Evolutionary conservation across 1,139 yeast genomes (phyloP), one percentile per base, ranked within the genome.

Genomic region (Saccharomycopsis hybrid): DNA sequence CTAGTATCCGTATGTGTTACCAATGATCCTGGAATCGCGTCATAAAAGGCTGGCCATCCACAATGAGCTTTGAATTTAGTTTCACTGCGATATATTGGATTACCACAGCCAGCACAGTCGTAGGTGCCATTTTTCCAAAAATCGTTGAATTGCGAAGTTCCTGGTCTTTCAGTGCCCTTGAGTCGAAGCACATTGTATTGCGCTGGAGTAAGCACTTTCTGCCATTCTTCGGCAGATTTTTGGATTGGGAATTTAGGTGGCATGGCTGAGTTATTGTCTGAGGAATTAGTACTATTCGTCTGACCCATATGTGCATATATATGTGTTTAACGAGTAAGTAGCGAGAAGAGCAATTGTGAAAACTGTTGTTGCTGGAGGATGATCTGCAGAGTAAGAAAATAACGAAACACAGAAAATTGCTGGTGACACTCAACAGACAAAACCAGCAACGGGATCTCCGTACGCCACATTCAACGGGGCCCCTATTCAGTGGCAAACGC

Each of bases 21-120:
- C 44, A 92, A 73, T 1, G 96, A 74, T 0, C 89, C 90, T 0
- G 96, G 95, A 47, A 90, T 70, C 3, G 95, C 96, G 52, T 86
- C 84, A 64, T 82, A 90, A 66, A 92, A 92, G 0, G 97, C 89
- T 0, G 98, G 98, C 98, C 98, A 92, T 2, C 98, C 98, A 66
- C 98, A 92, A 50, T 88, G 89, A 25, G 95, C 78, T 53, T 83
- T 80, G 60, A 94, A 92, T 67, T 92, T 92, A 11, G 96, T 77
- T 43, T 74, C 72, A 36, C 96, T 82, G 56, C 76, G 75, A 66
- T 92, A 92, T 40, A 92, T 69, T 5, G 97, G 96, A 45, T 76
- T 71, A 46, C 73, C 75, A 64, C 98, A 92, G 8, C 83, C 97
- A 0, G 85, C 97, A 68, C 99, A 92, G 51, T 72, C 71, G 63